Evolutionary conservation across 2,329 filamentous ascomycete genomes (phyloP).

Genomic region (Cercospora beticola): DNA sequence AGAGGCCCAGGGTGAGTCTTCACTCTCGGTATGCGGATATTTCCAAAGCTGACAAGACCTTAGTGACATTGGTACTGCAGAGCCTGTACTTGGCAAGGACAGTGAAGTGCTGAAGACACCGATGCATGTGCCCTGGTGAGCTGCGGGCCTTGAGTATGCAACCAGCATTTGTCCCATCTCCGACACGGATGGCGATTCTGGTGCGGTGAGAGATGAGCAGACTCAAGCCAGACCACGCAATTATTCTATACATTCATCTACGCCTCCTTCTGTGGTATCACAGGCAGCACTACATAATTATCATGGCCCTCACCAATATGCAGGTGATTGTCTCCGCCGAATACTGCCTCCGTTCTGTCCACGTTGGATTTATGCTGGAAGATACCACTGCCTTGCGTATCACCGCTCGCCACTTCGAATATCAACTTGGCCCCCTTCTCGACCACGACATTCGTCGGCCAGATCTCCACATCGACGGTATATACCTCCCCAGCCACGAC

Average conservation of each 20-base stretch:
- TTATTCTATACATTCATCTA: background rate
- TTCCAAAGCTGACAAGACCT: background rate
- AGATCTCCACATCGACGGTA: conserved; percentile 61
- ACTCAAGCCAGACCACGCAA: background rate
- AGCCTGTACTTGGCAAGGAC: conserved; percentile 59
- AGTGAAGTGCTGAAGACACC: conserved; percentile 57
- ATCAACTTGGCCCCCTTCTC: conserved; percentile 55
- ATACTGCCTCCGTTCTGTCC: conserved; percentile 37
- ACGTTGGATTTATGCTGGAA: conserved; percentile 18
- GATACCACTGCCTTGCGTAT: conserved; percentile 57
- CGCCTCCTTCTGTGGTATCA: conserved; percentile 48
- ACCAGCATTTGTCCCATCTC: background rate
- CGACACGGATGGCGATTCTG: background rate
- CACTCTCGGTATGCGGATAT: background rate
- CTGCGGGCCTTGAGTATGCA: background rate
- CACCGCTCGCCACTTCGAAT: conserved; percentile 57
- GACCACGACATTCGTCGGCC: conserved; percentile 62
- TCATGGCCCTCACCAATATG: conserved; percentile 52
- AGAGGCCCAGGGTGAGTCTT: conserved; percentile 63
- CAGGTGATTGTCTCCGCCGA: conserved; percentile 54
- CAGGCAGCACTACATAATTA: conserved; percentile 56
- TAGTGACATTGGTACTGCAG: conserved; percentile 69
- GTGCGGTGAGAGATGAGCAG: background rate
- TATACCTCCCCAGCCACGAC: conserved; percentile 59
- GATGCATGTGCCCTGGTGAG: conserved; percentile 64